phyloP scores from a whole-genome alignment of 2,329 filamentous ascomycete genomes.

The Pyricularia pennisetigena region DNA sequence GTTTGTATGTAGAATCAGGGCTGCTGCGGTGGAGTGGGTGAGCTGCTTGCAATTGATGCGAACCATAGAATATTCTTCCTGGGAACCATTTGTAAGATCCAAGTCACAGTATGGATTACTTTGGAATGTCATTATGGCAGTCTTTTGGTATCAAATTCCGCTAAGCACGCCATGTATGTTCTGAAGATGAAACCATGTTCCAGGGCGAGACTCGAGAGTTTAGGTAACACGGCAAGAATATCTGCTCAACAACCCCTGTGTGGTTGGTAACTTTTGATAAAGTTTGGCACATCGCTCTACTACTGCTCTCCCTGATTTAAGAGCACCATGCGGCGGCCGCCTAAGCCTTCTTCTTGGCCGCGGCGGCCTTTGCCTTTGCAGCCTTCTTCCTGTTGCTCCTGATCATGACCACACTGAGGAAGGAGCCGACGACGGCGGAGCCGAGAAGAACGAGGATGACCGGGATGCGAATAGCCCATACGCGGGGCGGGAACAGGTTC shows the following conservation, averaged over 20 bases:
- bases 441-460: slow-evolving; percentile 91
- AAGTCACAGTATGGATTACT: not conserved
- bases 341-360: slow-evolving; percentile 73
- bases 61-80: not conserved
- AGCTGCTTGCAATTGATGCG: not conserved
- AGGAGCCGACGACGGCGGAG: slow-evolving; percentile 89
- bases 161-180: not conserved
- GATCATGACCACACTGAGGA: slow-evolving; percentile 97
- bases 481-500: slow-evolving; percentile 88
- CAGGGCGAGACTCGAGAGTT: not conserved
- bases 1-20: not conserved
- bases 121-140: not conserved
- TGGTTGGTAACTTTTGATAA: not conserved
- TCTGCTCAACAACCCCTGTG: not conserved
- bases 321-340: not conserved
- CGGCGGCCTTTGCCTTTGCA: slow-evolving; percentile 76
- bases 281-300: not conserved
- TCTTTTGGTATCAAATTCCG: not conserved
- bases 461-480: slow-evolving; percentile 97
- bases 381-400: slow-evolving; percentile 97
- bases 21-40: not conserved
- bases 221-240: not conserved
- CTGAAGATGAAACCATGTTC: not conserved
- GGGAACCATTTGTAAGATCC: not conserved
- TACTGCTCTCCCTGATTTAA: not conserved